phyloP scores from a whole-genome alignment of 1,284 basidiomycete genomes.

The Taiwanofungus camphoratus region DNA sequence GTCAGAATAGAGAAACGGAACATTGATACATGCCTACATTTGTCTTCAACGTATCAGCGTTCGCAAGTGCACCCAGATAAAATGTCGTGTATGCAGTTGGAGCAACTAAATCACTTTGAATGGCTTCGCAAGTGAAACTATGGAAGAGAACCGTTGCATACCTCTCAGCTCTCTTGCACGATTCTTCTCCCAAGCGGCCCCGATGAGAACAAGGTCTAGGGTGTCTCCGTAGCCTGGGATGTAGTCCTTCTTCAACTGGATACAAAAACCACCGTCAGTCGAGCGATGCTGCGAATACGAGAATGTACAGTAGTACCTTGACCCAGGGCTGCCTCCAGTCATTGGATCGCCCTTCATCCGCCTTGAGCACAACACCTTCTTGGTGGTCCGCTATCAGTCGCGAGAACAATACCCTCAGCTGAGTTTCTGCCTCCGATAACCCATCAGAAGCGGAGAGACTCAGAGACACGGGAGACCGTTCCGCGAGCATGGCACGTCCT shows the following conservation, averaged over 20 bases:
- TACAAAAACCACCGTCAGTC: not conserved
- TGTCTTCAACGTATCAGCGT: conserved; percentile 30
- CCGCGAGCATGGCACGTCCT: conserved; percentile 58
- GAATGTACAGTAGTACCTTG: conserved; percentile 45
- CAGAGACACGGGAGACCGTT: conserved; percentile 37
- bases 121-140: not conserved
- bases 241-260: conserved; percentile 67
- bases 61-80: conserved; percentile 60
- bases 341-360: conserved; percentile 59
- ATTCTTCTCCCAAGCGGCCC: conserved; percentile 73
- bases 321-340: conserved; percentile 65
- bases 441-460: conserved; percentile 4
- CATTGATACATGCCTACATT: conserved; percentile 31
- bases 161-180: conserved; percentile 72
- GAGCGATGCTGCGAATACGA: not conserved
- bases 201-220: conserved; percentile 72
- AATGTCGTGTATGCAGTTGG: conserved; percentile 73
- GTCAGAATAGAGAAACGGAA: not conserved
- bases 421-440: conserved; percentile 17
- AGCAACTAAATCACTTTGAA: conserved; percentile 43
- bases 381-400: conserved; percentile 42
- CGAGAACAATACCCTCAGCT: conserved; percentile 46
- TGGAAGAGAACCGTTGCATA: conserved; percentile 25
- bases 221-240: conserved; percentile 78
- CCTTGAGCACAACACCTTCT: conserved; percentile 78